Evolutionary conservation across 202 grass and related monocot species (phyloP).

Genomic region (Bolboschoenoplectus hybrid): DNA sequence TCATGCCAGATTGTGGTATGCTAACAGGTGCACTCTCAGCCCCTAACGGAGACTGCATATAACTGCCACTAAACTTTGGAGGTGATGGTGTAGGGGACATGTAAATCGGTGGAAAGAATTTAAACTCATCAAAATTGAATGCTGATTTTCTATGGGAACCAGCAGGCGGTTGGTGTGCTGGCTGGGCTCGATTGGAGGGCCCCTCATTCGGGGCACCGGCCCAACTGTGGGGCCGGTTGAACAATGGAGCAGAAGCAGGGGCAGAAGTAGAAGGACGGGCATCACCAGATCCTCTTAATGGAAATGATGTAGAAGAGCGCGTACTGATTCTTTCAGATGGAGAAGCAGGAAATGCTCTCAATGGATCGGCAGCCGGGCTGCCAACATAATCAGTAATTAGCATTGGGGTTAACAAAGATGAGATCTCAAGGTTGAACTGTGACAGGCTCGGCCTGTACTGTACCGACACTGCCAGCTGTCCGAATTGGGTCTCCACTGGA

Average conservation of each 20-base stretch:
- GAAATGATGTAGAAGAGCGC: background rate
- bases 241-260: constrained; percentile 49
- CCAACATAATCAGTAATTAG: constrained; percentile 77
- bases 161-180: constrained; percentile 42
- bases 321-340: constrained; percentile 49
- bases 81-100: constrained; percentile 75
- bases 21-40: constrained; percentile 57
- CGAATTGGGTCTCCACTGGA: constrained; percentile 73
- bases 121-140: constrained; percentile 46
- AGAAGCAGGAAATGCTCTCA: constrained; percentile 70
- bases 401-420: constrained; percentile 58
- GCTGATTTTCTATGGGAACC: constrained; percentile 38
- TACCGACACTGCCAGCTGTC: constrained; percentile 68
- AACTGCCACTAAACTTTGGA: constrained; percentile 55
- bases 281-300: background rate
- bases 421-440: constrained; percentile 74
- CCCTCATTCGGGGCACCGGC: constrained; percentile 8
- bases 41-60: constrained; percentile 55
- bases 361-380: constrained; percentile 70
- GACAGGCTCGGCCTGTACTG: constrained; percentile 66
- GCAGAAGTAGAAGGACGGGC: constrained; percentile 33
- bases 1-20: constrained; percentile 52
- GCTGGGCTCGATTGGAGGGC: constrained; percentile 33
- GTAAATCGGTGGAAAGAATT: constrained; percentile 59
- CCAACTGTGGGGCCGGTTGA: constrained; percentile 70